Conservation (phyloP, 176 grass and related monocot genomes). For the Saccharum officinarum region DNA sequence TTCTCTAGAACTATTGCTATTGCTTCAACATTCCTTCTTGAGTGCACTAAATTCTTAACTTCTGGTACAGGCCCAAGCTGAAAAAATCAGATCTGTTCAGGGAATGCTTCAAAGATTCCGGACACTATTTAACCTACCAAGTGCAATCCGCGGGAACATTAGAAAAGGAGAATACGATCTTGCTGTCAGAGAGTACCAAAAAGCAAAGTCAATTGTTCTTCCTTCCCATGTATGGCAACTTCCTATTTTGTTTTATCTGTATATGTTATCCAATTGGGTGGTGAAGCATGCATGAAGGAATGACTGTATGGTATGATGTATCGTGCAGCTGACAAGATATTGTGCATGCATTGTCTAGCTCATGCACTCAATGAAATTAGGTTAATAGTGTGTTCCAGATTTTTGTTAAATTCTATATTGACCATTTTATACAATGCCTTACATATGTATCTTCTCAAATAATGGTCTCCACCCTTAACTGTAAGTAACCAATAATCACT, state of each 20-base stretch:
- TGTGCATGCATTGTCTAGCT: not conserved
- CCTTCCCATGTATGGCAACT: conserved; percentile 84
- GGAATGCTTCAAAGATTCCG: conserved; percentile 99
- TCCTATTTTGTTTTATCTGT: conserved; percentile 22
- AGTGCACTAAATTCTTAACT: conserved; percentile 24
- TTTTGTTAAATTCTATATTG: not conserved
- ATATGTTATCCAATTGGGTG: not conserved
- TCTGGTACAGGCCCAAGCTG: conserved; percentile 84
- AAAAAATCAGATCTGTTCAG: conserved; percentile 99
- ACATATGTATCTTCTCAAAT: not conserved
- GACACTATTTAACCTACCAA: conserved; percentile 95
- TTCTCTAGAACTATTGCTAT: conserved; percentile 15
- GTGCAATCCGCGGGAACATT: conserved; percentile 92
- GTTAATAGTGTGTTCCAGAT: not conserved
- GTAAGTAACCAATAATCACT: conserved; percentile 15
- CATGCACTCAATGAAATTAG: not conserved
- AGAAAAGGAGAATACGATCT: conserved; percentile 98
- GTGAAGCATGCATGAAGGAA: not conserved
- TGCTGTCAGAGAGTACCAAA: conserved; percentile 99
- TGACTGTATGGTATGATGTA: not conserved
- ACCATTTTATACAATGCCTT: not conserved
- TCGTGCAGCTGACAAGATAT: not conserved
- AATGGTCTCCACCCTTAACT: not conserved
- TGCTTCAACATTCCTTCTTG: conserved; percentile 22
- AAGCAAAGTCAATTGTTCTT: conserved; percentile 99